Evolutionary conservation across 1,284 basidiomycete species (phyloP).

Genomic region (Pseudozyma hubeiensis): DNA sequence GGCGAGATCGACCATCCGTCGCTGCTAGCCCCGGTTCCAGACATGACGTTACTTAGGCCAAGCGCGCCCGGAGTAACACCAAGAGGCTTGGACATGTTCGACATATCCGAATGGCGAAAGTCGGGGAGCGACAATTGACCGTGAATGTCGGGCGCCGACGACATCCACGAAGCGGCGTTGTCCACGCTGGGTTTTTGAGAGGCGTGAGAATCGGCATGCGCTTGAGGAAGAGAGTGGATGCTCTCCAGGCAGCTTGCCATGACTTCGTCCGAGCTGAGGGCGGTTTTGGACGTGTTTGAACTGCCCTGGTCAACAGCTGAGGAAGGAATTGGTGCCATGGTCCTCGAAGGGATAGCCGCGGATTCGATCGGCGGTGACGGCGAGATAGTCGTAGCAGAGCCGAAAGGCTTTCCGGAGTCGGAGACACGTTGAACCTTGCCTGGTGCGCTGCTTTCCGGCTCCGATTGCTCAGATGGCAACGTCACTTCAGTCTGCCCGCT

Average conservation of each 20-base stretch:
- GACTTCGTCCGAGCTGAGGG: conserved; percentile 19
- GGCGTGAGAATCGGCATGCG: background rate
- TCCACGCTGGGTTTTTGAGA: conserved; percentile 13
- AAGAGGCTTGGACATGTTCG: conserved; percentile 26
- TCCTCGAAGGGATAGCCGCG: conserved; percentile 15
- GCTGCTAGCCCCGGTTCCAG: conserved; percentile 14
- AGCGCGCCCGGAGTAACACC: conserved; percentile 39
- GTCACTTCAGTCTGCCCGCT: conserved; percentile 47
- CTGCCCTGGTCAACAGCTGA: background rate
- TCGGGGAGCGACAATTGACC: conserved; percentile 34
- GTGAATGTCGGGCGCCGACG: conserved; percentile 12
- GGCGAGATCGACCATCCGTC: conserved; percentile 56
- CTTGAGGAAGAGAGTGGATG: conserved; percentile 37
- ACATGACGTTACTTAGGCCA: conserved; percentile 21
- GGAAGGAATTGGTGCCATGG: background rate
- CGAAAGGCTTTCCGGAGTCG: background rate
- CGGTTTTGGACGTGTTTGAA: background rate
- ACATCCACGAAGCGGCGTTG: conserved; percentile 30
- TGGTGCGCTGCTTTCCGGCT: conserved; percentile 13
- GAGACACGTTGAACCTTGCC: conserved; percentile 20
- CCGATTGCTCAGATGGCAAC: conserved; percentile 27
- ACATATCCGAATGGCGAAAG: conserved; percentile 24
- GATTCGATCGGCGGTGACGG: conserved; percentile 17
- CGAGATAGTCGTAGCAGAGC: conserved; percentile 1
- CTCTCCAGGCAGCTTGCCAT: conserved; percentile 45